Conservation (phyloP, 257 asterid genomes). For the Rhazya stricta region DNA sequence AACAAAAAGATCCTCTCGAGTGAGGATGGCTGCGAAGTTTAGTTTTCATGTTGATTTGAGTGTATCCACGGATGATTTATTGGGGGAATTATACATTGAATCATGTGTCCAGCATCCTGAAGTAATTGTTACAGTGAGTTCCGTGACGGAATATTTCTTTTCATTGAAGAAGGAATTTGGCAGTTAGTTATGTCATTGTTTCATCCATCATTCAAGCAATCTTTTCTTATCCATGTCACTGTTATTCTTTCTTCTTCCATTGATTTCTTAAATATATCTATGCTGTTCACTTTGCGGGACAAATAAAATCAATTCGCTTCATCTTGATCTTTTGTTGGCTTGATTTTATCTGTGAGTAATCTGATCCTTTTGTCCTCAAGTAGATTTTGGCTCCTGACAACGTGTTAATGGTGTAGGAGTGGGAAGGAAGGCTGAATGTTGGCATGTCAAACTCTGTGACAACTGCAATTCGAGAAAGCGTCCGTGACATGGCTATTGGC, state of each 20-base stretch:
- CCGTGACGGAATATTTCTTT: not conserved
- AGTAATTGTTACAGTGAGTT: not conserved
- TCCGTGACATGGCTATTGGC: conserved; percentile 91
- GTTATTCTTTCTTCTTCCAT: not conserved
- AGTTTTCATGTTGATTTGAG: not conserved
- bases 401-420: conserved; percentile 51
- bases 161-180: not conserved
- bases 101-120: not conserved
- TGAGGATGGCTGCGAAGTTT: not conserved
- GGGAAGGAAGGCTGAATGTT: conserved; percentile 86
- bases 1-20: not conserved
- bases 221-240: not conserved
- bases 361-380: conserved; percentile 1
- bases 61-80: not conserved
- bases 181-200: not conserved
- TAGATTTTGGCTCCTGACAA: not conserved
- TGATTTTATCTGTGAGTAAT: conserved; percentile 1
- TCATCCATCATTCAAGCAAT: not conserved
- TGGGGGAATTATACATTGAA: not conserved
- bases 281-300: not conserved
- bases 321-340: not conserved
- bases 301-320: not conserved
- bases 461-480: conserved; percentile 90
- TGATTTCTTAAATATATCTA: not conserved
- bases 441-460: conserved; percentile 96